Evolutionary conservation across 768 basidiomycete species (phyloP), one percentile per base, ranked within the genome.

Genomic region (Leccinum subgranulosum): DNA sequence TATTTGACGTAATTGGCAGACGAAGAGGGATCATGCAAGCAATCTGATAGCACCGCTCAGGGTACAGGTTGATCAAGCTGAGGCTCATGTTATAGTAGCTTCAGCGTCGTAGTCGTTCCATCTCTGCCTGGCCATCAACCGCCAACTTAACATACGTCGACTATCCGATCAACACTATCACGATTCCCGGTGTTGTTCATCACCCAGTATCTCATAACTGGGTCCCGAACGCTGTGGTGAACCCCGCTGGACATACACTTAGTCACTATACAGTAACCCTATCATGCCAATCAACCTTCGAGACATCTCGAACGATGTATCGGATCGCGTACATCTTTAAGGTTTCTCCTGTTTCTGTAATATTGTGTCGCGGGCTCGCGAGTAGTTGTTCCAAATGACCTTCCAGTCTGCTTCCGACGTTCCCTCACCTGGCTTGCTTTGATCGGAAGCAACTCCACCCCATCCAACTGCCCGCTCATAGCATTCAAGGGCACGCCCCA

Each of bases 391-490:
- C 81, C 76, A 82, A 50, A 87, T 75, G 6, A 77, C 68, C 51
- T 76, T 76, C 85, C 86, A 88, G 62, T 90, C 87, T 28, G 76
- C 69, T 62, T 85, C 82, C 59, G 83, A 66, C 21, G 76, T 81
- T 8, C 80, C 81, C 54, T 83, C 83, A 9, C 80, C 79, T 0
- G 84, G 75, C 55, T 75, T 67, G 46, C 70, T 72, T 33, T 67
- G 71, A 58, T 74, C 74, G 23, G 70, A 69, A 10, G 74, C 59
- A 27, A 76, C 74, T 9, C 86, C 85, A 14, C 84, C 84, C 87
- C 90, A 89, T 12, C 75, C 79, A 45, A 90, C 71, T 19, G 90
- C 89, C 11, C 84, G 81, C 63, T 85, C 81, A 64, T 87, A 92
- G 67, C 84, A 89, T 46, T 78, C 75, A 7, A 88, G 66, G 8